Evolutionary conservation across 176 grass and related monocot species (phyloP).

Genomic region (Pharus latifolius): DNA sequence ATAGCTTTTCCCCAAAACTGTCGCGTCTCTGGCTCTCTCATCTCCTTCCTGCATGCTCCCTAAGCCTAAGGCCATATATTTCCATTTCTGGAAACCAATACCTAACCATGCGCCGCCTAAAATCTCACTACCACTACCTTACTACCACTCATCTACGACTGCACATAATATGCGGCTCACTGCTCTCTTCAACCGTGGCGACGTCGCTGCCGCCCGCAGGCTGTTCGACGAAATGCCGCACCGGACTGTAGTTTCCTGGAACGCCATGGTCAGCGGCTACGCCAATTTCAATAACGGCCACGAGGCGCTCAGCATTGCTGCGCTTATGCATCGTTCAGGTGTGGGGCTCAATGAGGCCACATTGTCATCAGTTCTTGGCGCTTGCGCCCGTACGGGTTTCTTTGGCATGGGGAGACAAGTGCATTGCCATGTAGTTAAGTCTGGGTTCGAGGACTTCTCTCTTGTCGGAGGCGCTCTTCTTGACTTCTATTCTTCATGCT

Average conservation of each 20-base stretch:
- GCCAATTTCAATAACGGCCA: not conserved
- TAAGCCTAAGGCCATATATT: not conserved
- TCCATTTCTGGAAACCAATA: not conserved
- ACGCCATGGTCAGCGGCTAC: conserved; percentile 8
- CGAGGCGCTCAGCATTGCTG: conserved; percentile 4
- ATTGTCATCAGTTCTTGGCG: conserved; percentile 26
- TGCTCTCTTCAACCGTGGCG: not conserved
- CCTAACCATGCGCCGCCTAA: not conserved
- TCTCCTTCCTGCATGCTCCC: conserved; percentile 1
- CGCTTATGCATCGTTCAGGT: conserved; percentile 15
- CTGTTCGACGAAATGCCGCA: conserved; percentile 35
- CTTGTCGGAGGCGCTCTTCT: conserved; percentile 26
- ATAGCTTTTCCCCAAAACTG: too few relatives aligned
- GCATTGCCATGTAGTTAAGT: conserved; percentile 32
- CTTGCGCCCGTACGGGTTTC: conserved; percentile 20
- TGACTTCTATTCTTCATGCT: conserved; percentile 42
- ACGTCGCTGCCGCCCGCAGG: not conserved
- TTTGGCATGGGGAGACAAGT: conserved; percentile 8
- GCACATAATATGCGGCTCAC: not conserved
- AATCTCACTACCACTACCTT: not conserved
- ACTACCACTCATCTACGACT: not conserved
- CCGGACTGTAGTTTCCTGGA: conserved; percentile 19
- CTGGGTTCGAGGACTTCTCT: conserved; percentile 6
- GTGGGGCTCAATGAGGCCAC: conserved; percentile 9
- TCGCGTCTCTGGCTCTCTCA: not conserved